Percentiles rank a stretch among this genome's conserved stretches.
Evolutionary conservation across 257 asterid species (phyloP).

Genomic region (Solanum raphanifolium): DNA sequence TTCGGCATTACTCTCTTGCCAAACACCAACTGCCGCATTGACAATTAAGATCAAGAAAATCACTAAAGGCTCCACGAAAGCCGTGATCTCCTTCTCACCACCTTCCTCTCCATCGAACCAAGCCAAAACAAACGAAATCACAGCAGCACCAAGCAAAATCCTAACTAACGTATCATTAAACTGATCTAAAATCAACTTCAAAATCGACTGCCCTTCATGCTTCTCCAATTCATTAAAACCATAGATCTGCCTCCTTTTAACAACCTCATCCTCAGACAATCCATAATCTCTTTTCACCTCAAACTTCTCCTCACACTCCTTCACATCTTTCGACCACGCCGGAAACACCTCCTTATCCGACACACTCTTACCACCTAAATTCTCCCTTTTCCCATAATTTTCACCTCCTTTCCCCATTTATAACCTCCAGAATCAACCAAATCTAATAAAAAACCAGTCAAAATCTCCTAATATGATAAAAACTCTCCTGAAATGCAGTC

Average conservation of each 20-base stretch:
- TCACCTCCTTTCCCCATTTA: slow-evolving; percentile 92
- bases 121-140: slow-evolving; percentile 86
- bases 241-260: slow-evolving; percentile 60
- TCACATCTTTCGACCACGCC: slow-evolving; percentile 77
- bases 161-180: slow-evolving; percentile 89
- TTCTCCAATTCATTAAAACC: slow-evolving; percentile 90
- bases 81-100: slow-evolving; percentile 92
- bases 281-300: slow-evolving; percentile 53
- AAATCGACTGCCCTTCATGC: slow-evolving; percentile 86
- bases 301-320: slow-evolving; percentile 67
- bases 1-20: slow-evolving; percentile 99
- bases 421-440: slow-evolving; percentile 7
- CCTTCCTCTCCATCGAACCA: slow-evolving; percentile 96
- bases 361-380: slow-evolving; percentile 17
- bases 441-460: background rate
- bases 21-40: slow-evolving; percentile 92
- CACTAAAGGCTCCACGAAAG: slow-evolving; percentile 94
- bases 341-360: slow-evolving; percentile 28
- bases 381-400: slow-evolving; percentile 40
- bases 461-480: slow-evolving; percentile 12
- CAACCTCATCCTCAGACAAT: slow-evolving; percentile 51
- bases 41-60: slow-evolving; percentile 90
- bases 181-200: slow-evolving; percentile 79
- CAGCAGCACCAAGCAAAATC: slow-evolving; percentile 88
- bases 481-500: slow-evolving; percentile 16